Evolutionary conservation across 148 eudicot species (phyloP), one percentile per base, ranked within the genome.

Genomic region (Vaccinium myrtillus): DNA sequence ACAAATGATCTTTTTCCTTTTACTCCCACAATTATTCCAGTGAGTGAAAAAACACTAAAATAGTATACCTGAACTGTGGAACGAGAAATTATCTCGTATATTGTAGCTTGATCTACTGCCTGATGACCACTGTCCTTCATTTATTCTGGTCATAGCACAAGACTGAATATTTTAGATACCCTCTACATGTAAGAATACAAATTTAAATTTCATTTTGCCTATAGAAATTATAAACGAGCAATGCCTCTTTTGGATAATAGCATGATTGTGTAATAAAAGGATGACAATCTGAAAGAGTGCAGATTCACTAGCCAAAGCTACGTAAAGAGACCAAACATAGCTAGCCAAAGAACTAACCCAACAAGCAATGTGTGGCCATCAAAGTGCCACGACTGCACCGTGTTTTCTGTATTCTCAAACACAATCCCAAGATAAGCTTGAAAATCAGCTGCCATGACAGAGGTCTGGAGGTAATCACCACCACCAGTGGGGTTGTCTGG

Each of bases 371-470:
- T 71, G 79, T 92, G 89, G n/a, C 92, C 94, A 84, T 90, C 90
- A 74, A 89, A 63, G 75, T 92, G 94, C 94, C 94, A 92, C 1
- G 92, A 87, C 86, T 92, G 92, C 65, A 85, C 85, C 0, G 79
- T 83, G 48, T 88, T 88, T 87, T 92, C 94, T 49, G 86, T 13
- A 67, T 92, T 92, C 81, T 92, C 90, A 70, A 92, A 91, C 83
- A 92, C 89, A 73, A 92, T 25, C 86, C 91, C 94, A 39, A 86
- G 77, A 83, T 74, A 92, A n/a, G 83, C 89, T 63, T 91, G 88
- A 69, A 82, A 90, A 80, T 92, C 89, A 55, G 94, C 94, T 77
- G 84, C 90, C 93, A 92, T 91, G 53, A 92, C 93, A 43, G 93
- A 91, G 49, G 94, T 89, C 84, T 89, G 90, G 67, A 91, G 90